A percentile compares a stretch with the other conserved stretches of the same genome.
phyloP scores from a whole-genome alignment of 495 filamentous ascomycete genomes.

The Daldinia concentrica region DNA sequence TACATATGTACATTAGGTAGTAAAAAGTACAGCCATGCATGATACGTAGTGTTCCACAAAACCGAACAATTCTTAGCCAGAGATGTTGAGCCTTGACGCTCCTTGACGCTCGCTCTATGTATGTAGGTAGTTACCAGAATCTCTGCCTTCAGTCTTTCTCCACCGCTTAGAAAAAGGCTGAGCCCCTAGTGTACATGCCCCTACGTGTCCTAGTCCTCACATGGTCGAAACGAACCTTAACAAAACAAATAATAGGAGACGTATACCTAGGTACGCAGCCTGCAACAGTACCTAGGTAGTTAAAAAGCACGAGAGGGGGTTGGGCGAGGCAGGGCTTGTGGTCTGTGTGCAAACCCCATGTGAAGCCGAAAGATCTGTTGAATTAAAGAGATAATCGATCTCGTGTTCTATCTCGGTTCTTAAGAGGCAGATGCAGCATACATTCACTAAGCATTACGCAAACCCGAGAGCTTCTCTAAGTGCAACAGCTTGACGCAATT shows the following conservation, averaged over 20 bases:
- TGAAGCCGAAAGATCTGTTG: not conserved
- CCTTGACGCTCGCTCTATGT: constrained; percentile 2
- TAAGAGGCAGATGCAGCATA: constrained; percentile 11
- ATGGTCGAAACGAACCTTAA: constrained; percentile 21
- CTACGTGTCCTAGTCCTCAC: constrained; percentile 13
- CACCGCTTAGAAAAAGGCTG: constrained; percentile 26
- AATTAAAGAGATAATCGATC: constrained; percentile 7
- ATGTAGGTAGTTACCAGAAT: too few relatives aligned
- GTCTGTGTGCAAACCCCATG: not conserved
- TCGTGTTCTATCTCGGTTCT: constrained; percentile 14
- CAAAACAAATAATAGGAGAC: constrained; percentile 2
- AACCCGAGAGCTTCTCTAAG: not conserved
- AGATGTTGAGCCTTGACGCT: constrained; percentile 13
- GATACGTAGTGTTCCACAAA: constrained; percentile 16
- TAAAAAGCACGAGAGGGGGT: not conserved
- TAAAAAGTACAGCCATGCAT: constrained; percentile 20
- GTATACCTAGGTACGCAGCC: constrained; percentile 9
- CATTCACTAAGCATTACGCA: constrained; percentile 3
- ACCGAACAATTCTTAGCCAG: constrained; percentile 20
- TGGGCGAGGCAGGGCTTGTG: constrained; percentile 18
- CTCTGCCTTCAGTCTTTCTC: constrained; percentile 34
- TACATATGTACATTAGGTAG: not conserved
- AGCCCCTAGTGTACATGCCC: constrained; percentile 4
- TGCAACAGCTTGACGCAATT: constrained; percentile 22
- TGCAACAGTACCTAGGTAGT: not conserved